Evolutionary conservation across 1,139 yeast species (phyloP).

Genomic region (Yamadazyma spencermartinsiae): DNA sequence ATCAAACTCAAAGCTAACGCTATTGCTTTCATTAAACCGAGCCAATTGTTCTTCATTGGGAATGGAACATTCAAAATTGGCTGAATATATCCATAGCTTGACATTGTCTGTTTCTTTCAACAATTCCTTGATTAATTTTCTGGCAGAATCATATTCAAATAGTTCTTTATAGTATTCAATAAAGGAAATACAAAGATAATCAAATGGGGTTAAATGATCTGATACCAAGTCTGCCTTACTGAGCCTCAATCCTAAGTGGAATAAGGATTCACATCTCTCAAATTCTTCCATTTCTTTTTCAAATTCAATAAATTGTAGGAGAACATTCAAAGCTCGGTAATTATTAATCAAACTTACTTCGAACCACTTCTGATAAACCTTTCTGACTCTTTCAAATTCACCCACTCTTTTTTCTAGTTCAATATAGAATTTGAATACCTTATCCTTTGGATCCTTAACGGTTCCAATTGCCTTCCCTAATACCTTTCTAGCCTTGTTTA

Average conservation of each 20-base stretch:
- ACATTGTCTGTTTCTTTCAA: constrained; percentile 35
- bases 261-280: constrained; percentile 65
- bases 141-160: constrained; percentile 55
- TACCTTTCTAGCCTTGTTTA: constrained; percentile 61
- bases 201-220: constrained; percentile 16
- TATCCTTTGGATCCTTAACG: constrained; percentile 42
- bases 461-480: constrained; percentile 74
- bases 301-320: constrained; percentile 59
- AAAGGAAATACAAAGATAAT: constrained; percentile 45
- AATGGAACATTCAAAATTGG: constrained; percentile 69
- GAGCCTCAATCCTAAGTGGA: constrained; percentile 46
- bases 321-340: constrained; percentile 25
- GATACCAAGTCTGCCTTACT: constrained; percentile 14
- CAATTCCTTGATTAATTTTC: constrained; percentile 50
- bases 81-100: constrained; percentile 64
- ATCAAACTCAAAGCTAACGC: constrained; percentile 51
- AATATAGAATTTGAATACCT: constrained; percentile 65
- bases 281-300: constrained; percentile 72
- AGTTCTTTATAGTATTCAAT: constrained; percentile 64
- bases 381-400: constrained; percentile 78
- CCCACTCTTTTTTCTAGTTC: constrained; percentile 55
- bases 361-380: constrained; percentile 66
- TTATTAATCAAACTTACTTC: constrained; percentile 53
- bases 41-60: constrained; percentile 57
- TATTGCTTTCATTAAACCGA: constrained; percentile 38